These are phyloP conservation scores for Cyclotella distinguenda DNA, from an alignment of 108 stramenopile species.

Conservation along the genomic window DNA sequence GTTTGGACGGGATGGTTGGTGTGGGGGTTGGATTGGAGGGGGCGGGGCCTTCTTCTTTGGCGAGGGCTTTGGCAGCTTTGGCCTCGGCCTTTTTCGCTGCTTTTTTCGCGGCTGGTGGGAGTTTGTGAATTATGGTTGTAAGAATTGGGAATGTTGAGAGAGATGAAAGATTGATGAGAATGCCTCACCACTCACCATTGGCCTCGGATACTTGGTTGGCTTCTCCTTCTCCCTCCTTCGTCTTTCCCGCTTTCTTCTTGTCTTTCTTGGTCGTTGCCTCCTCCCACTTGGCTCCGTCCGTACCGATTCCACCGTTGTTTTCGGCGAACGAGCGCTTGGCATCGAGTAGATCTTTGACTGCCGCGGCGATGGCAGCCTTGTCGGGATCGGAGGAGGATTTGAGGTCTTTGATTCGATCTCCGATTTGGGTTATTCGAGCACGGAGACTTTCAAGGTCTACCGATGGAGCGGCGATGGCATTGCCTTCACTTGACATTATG, in stretches of 20 bases:
- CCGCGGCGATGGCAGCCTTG: constrained; percentile 52
- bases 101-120: constrained; percentile 59
- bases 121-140: neutral
- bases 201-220: constrained; percentile 21
- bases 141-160: neutral
- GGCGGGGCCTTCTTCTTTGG: constrained; percentile 26
- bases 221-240: constrained; percentile 29
- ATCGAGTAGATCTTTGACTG: constrained; percentile 53
- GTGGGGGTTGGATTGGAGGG: constrained; percentile 5
- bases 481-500: constrained; percentile 39
- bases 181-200: constrained; percentile 23
- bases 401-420: constrained; percentile 52
- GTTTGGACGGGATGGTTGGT: constrained; percentile 2
- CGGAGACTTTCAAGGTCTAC: constrained; percentile 47
- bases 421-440: constrained; percentile 51
- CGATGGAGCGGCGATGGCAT: constrained; percentile 39
- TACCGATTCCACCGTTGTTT: constrained; percentile 74
- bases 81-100: constrained; percentile 87
- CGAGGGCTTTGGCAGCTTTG: constrained; percentile 74
- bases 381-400: constrained; percentile 56
- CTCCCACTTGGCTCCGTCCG: constrained; percentile 76
- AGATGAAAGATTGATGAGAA: too few species aligned
- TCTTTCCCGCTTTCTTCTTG: constrained; percentile 73
- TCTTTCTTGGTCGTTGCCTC: constrained; percentile 65
- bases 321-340: constrained; percentile 67